phyloP scores from a whole-genome alignment of 345 rosid genomes.

The Salix koriyanagi region DNA sequence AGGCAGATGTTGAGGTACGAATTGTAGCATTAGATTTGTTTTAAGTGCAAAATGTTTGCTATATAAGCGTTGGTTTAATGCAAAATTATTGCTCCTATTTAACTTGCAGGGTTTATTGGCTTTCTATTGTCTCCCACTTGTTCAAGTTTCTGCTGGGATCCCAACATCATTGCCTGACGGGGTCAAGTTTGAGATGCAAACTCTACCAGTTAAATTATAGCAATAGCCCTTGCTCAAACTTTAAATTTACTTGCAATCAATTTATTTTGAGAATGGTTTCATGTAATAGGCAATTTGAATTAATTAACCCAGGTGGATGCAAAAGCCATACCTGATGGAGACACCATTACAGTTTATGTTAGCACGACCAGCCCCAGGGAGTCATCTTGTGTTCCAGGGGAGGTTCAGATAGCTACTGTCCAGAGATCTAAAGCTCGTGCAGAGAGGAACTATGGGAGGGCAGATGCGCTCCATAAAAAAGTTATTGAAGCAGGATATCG shows the following conservation, averaged over 20 bases:
- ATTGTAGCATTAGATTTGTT: not conserved
- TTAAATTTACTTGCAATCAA: not conserved
- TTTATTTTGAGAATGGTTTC: conserved; percentile 1
- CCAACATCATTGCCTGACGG: conserved; percentile 48
- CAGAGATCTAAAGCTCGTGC: conserved; percentile 60
- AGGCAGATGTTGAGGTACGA: conserved; percentile 82
- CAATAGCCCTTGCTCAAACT: not conserved
- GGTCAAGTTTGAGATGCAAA: conserved; percentile 51
- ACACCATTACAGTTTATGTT: conserved; percentile 66
- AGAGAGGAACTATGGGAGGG: conserved; percentile 46
- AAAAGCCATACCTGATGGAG: conserved; percentile 76
- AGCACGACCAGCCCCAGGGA: conserved; percentile 52
- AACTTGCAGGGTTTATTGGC: conserved; percentile 59
- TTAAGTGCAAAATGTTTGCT: not conserved
- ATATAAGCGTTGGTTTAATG: not conserved
- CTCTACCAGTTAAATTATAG: conserved; percentile 64
- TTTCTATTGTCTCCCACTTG: conserved; percentile 72
- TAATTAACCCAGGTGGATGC: conserved; percentile 64
- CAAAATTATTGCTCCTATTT: not conserved
- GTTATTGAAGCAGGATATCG: conserved; percentile 67
- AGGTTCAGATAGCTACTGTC: conserved; percentile 50
- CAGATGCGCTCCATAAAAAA: conserved; percentile 57
- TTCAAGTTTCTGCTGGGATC: conserved; percentile 31
- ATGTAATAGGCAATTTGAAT: conserved; percentile 11
- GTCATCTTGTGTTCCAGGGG: conserved; percentile 54